A percentile compares a stretch with the other conserved stretches of the same genome.
phyloP scores from a whole-genome alignment of 306 rosid genomes.

The Cotoneaster glaucophyllus region DNA sequence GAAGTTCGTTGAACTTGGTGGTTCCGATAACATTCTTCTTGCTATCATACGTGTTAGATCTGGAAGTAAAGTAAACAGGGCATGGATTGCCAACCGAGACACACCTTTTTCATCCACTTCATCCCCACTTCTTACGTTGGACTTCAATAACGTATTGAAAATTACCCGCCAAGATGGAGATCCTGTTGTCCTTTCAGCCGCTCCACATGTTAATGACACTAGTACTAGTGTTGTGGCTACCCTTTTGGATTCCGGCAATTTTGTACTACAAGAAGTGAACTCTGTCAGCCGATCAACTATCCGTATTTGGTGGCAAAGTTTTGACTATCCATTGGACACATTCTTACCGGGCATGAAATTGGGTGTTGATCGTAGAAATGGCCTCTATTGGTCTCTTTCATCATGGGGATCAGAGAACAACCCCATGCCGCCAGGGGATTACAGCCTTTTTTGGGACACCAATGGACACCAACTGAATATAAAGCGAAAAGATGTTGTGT shows the following conservation, averaged over 20 bases:
- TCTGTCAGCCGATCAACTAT: not conserved
- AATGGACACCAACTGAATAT: not conserved
- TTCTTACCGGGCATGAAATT: conserved; percentile 2
- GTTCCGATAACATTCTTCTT: not conserved
- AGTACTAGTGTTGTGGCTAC: not conserved
- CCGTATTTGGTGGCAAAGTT: not conserved
- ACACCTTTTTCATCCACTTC: not conserved
- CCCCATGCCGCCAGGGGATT: not conserved
- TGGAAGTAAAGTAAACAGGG: not conserved
- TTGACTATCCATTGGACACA: not conserved
- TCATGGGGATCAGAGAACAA: not conserved
- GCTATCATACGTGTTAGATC: not conserved
- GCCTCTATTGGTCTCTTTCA: not conserved
- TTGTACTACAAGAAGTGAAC: not conserved
- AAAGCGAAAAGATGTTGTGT: not conserved
- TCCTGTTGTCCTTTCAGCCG: not conserved
- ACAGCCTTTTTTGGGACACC: conserved; percentile 1
- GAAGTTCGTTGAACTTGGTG: not conserved
- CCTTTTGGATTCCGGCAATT: not conserved
- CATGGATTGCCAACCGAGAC: not conserved
- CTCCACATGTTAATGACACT: not conserved
- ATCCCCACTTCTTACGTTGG: not conserved
- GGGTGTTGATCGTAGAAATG: not conserved
- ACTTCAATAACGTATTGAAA: not conserved
- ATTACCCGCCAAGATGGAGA: not conserved